Conservation (phyloP, 2,329 filamentous ascomycete species). For the Rachicladosporium sp. region DNA sequence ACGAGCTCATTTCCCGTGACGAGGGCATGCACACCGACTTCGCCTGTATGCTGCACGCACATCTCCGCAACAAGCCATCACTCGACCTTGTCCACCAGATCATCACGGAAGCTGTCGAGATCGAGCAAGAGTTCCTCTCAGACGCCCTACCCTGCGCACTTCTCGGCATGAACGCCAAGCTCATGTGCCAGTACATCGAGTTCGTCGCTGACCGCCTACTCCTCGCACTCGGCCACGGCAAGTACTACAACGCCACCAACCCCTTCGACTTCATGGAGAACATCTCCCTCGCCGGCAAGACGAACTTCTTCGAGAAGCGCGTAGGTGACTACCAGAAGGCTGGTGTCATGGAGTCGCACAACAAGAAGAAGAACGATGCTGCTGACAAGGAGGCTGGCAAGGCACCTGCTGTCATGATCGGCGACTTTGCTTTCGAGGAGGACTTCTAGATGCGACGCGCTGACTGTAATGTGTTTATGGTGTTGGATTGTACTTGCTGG, state of each 20-base stretch:
- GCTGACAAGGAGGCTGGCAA: slow-evolving; percentile 16
- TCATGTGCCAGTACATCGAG: slow-evolving; percentile 99
- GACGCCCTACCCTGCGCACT: slow-evolving; percentile 87
- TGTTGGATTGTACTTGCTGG: too few relatives aligned
- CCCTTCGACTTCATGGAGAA: slow-evolving; percentile 99
- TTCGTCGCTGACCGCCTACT: slow-evolving; percentile 95
- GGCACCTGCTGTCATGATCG: slow-evolving; percentile 39
- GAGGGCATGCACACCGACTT: slow-evolving; percentile 99
- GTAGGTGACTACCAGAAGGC: slow-evolving; percentile 99
- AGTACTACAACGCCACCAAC: slow-evolving; percentile 85
- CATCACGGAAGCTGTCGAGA: slow-evolving; percentile 84
- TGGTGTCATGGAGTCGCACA: slow-evolving; percentile 76
- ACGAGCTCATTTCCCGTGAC: slow-evolving; percentile 98
- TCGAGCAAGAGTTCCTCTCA: slow-evolving; percentile 96
- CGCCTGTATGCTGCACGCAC: slow-evolving; percentile 90
- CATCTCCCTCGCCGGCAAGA: slow-evolving; percentile 97
- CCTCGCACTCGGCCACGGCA: slow-evolving; percentile 83
- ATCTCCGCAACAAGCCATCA: slow-evolving; percentile 81
- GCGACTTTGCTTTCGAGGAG: slow-evolving; percentile 88
- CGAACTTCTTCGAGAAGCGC: slow-evolving; percentile 99
- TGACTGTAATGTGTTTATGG: neutral
- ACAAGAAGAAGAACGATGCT: slow-evolving; percentile 45
- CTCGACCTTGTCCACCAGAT: slow-evolving; percentile 72
- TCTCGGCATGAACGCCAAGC: slow-evolving; percentile 89
- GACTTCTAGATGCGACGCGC: slow-evolving; percentile 60